These are phyloP conservation scores for Oehlia diaphana DNA, from an alignment of 192 early-diverging fungal genomes.

Conservation along the genomic window DNA sequence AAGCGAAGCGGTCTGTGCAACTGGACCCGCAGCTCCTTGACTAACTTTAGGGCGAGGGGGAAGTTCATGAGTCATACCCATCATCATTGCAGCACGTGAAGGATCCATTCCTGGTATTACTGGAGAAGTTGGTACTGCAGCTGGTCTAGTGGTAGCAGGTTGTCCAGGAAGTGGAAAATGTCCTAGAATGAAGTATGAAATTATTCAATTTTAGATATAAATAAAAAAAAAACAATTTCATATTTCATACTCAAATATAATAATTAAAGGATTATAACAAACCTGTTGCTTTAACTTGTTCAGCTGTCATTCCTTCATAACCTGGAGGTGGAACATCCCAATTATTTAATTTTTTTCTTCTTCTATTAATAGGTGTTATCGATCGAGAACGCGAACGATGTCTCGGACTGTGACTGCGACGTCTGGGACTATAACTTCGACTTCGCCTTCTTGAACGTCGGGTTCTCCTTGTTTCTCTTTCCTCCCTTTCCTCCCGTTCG, in stretches of 20 bases:
- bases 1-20: constrained; percentile 54
- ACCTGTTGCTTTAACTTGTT: constrained; percentile 89
- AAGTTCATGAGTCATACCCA: constrained; percentile 46
- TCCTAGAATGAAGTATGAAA: constrained; percentile 50
- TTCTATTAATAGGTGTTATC: constrained; percentile 69
- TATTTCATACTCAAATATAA: background rate
- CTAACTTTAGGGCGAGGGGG: constrained; percentile 46
- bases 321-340: constrained; percentile 94
- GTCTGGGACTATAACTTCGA: constrained; percentile 32
- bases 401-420: constrained; percentile 31
- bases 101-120: constrained; percentile 54
- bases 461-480: constrained; percentile 48
- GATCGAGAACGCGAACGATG: constrained; percentile 37
- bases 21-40: constrained; percentile 48
- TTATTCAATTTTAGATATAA: constrained; percentile 33
- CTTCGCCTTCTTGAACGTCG: constrained; percentile 51
- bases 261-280: constrained; percentile 19
- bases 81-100: constrained; percentile 51
- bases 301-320: constrained; percentile 81
- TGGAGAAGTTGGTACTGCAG: background rate
- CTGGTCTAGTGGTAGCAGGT: constrained; percentile 40
- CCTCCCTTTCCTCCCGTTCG: constrained; percentile 41
- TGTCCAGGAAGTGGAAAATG: constrained; percentile 79
- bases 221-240: background rate
- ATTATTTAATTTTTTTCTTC: constrained; percentile 76